A percentile compares a stretch with the other conserved stretches of the same genome.
These are phyloP conservation scores for Coemansia sp. DNA, from an alignment of 192 early-diverging fungal genomes.

Conservation along the genomic window DNA sequence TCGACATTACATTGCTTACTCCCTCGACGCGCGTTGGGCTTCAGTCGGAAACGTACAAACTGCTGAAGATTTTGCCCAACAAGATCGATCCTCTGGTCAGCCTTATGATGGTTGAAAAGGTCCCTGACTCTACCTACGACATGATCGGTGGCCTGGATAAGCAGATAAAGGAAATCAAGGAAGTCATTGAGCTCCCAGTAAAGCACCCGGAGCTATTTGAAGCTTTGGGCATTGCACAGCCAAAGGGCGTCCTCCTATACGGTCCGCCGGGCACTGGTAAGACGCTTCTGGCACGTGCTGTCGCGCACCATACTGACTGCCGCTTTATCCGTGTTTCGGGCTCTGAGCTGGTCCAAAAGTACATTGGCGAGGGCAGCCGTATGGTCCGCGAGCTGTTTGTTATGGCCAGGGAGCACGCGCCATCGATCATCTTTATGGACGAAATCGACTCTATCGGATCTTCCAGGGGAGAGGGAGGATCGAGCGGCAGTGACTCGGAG, in stretches of 20 bases:
- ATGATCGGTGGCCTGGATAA: conserved; percentile 99
- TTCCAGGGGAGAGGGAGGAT: conserved; percentile 75
- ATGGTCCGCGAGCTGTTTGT: conserved; percentile 91
- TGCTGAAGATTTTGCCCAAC: conserved; percentile 95
- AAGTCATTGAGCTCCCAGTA: conserved; percentile 98
- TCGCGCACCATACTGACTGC: conserved; percentile 92
- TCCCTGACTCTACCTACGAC: conserved; percentile 98
- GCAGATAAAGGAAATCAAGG: conserved; percentile 99
- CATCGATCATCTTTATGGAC: conserved; percentile 92
- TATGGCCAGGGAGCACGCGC: conserved; percentile 89
- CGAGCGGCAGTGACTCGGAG: conserved; percentile 81
- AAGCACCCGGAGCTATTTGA: conserved; percentile 99
- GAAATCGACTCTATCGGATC: conserved; percentile 91
- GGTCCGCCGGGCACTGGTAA: conserved; percentile 90
- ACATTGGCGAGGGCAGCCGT: conserved; percentile 89
- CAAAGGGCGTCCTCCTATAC: conserved; percentile 95
- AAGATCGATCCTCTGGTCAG: conserved; percentile 98
- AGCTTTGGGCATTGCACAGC: conserved; percentile 96
- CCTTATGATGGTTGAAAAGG: conserved; percentile 99
- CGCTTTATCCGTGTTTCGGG: conserved; percentile 90
- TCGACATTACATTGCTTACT: conserved; percentile 89
- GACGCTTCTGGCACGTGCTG: conserved; percentile 84
- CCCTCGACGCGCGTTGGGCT: conserved; percentile 92
- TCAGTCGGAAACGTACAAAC: conserved; percentile 86
- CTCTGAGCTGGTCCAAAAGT: conserved; percentile 89